Base-by-base conservation (phyloP, 2,329 filamentous ascomycete genomes). In the Botryotinia convoluta region DNA sequence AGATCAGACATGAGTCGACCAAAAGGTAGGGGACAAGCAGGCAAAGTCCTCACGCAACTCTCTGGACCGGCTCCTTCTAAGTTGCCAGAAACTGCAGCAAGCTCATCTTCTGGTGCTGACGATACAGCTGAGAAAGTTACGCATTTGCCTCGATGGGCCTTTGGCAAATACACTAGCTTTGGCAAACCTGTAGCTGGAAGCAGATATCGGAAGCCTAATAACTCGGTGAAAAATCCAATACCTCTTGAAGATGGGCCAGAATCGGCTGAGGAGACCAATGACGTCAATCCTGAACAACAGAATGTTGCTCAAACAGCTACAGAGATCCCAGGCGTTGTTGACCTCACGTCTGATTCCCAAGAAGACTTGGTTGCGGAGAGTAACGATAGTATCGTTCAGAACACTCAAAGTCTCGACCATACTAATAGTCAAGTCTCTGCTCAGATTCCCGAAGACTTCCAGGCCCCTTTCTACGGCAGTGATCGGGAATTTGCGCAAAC, bases 251-350 rank as follows among this genome's bases (percentile, higher is more conserved):
- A n/a, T 2, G 35, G 42, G 26, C 26, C 2, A 0, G 6, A n/a
- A 0, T 5, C 35, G 0, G 35, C 8, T 18, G 26, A 62, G 1
- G 5, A 39, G 0, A 39, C 12, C 0, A 20, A 45, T 20, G 18
- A n/a, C n/a, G n/a, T n/a, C n/a, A n/a, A n/a, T n/a, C n/a, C n/a
- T n/a, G n/a, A n/a, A n/a, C n/a, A n/a, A n/a, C n/a, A n/a, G n/a
- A n/a, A n/a, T n/a, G n/a, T n/a, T n/a, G n/a, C n/a, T n/a, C n/a
- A n/a, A n/a, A n/a, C n/a, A n/a, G n/a, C n/a, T n/a, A n/a, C n/a
- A n/a, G n/a, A n/a, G n/a, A n/a, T n/a, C n/a, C n/a, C n/a, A n/a
- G n/a, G n/a, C n/a, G n/a, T n/a, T n/a, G n/a, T n/a, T n/a, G n/a
- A n/a, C n/a, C n/a, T n/a, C n/a, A n/a, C n/a, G n/a, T n/a, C n/a